Evolutionary conservation across 1,139 yeast species (phyloP), one percentile per base, ranked within the genome.

Genomic region (Scheffersomyces segobiensis): DNA sequence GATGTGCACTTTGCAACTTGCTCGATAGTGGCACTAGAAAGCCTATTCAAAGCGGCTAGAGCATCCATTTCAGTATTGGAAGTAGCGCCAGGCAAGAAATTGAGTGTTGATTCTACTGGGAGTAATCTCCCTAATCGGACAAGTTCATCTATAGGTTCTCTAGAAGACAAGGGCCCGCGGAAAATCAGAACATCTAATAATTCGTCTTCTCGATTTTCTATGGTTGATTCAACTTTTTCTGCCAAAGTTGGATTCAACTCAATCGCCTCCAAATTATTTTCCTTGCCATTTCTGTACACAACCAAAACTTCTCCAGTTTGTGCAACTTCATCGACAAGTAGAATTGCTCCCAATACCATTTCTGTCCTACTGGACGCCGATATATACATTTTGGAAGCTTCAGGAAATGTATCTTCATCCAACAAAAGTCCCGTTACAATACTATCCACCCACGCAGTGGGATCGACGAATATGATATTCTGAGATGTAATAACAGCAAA

Each of bases 1-100:
- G 67, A 60, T 8, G 73, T 68, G 46, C 64, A 66, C 3, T 57
- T 58, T 2, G 71, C 61, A 0, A 73, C 68, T 24, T 63, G 57
- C 1, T 62, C 53, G 3, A 72, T 60, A 0, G 69, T 61, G 5
- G 60, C 57, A 12, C 57, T 57, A 0, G 79, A 74, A 18, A 70
- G 59, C 2, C 59, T 46, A 60, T 72, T 71, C 39, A 74, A 24
- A 39, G 49, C 50, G 46, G 14, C 50, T 10, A 48, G 50, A 48
- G n/a, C 17, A 8, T 20, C 26, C 6, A 20, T 19, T 14, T 24
- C 50, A 20, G 21, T 7, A 3, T 48, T 48, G 42, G 42, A 10
- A 2, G 42, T 32, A 8, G 17, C 42, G 12, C 42, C 12, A 32
- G 42, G 42, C 17, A 32, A 32, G 19, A 10, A 19, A 17, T 48